These are phyloP conservation scores for Eragrostis curvula DNA, from an alignment of 176 grass and related monocot species.

Conservation along the genomic window DNA sequence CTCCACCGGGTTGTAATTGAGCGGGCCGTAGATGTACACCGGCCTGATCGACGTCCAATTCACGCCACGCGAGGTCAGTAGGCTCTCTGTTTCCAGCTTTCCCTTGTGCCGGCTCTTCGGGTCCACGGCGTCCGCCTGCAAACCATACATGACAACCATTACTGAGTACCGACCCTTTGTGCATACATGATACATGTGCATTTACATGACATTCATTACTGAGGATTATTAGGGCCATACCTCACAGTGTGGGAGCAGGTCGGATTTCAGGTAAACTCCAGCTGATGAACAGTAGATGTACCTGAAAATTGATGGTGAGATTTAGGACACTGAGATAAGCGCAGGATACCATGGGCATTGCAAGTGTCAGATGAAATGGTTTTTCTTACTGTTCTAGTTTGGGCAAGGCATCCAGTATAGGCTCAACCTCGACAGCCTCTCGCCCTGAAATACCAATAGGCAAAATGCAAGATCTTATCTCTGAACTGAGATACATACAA, in stretches of 20 bases:
- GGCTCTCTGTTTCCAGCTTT: constrained; percentile 96
- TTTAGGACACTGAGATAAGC: constrained; percentile 9
- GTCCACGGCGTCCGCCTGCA: constrained; percentile 79
- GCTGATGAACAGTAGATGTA: constrained; percentile 97
- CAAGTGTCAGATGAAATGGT: background rate
- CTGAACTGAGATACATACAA: background rate
- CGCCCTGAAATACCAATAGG: constrained; percentile 61
- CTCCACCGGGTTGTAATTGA: constrained; percentile 99
- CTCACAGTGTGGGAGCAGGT: constrained; percentile 87
- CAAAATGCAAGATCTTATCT: background rate
- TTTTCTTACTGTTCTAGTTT: constrained; percentile 89
- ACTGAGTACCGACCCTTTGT: too few species aligned
- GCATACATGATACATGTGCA: too few species aligned
- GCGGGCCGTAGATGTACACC: constrained; percentile 95
- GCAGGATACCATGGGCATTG: background rate
- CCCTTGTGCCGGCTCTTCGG: constrained; percentile 98
- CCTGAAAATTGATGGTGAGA: constrained; percentile 43
- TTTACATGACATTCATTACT: background rate
- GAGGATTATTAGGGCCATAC: constrained; percentile 24
- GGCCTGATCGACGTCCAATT: constrained; percentile 95
- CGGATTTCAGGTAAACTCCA: constrained; percentile 93
- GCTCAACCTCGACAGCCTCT: constrained; percentile 72
- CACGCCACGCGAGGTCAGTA: constrained; percentile 65
- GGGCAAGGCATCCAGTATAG: constrained; percentile 84
- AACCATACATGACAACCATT: background rate